phyloP scores from a whole-genome alignment of 202 grass and related monocot species.

The Musa balbisiana region DNA sequence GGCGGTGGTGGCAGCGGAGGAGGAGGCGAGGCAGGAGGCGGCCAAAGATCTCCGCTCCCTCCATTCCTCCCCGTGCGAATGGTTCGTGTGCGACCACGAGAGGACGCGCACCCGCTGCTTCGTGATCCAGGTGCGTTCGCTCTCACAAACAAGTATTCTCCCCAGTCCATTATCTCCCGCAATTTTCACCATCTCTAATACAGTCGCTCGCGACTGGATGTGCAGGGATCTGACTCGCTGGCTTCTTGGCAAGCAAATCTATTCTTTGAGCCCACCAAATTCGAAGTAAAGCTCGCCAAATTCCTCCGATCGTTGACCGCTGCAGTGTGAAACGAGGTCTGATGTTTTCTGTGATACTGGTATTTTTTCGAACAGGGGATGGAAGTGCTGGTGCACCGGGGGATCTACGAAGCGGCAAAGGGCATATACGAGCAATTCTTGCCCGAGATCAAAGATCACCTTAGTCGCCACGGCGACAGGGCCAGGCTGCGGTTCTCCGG shows the following conservation, averaged over 20 bases:
- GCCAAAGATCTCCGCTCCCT: conserved; percentile 83
- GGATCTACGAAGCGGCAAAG: conserved; percentile 97
- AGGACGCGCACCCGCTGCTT: conserved; percentile 62
- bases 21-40: conserved; percentile 66
- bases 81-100: conserved; percentile 85
- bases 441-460: conserved; percentile 53
- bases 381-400: conserved; percentile 74
- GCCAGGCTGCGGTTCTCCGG: conserved; percentile 74
- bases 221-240: conserved; percentile 86
- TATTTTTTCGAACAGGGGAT: conserved; percentile 32
- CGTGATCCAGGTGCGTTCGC: conserved; percentile 50
- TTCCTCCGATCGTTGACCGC: not conserved
- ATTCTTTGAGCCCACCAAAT: conserved; percentile 83
- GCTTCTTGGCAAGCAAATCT: conserved; percentile 97
- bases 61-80: conserved; percentile 85
- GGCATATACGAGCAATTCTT: conserved; percentile 85
- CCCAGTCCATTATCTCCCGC: not conserved
- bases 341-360: not conserved
- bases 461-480: conserved; percentile 12
- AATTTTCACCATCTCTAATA: conserved; percentile 15
- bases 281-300: conserved; percentile 35
- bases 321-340: not conserved
- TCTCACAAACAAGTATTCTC: not conserved
- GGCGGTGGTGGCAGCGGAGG: conserved; percentile 83
- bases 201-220: not conserved